Conservation (phyloP, 2,329 filamentous ascomycete species). For the Cercospora citrullina region DNA sequence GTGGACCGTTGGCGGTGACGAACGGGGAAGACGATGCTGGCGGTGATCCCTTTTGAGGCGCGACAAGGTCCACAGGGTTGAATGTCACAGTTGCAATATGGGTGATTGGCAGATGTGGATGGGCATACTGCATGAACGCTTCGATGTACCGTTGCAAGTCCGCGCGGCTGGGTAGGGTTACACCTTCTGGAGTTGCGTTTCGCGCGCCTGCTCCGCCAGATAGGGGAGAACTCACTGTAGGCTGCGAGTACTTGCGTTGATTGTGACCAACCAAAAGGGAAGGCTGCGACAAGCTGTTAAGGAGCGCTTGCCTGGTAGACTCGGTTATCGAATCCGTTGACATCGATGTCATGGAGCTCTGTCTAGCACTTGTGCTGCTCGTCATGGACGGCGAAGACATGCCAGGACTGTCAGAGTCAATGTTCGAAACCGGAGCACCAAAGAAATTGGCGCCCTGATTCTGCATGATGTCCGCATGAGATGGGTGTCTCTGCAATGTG, state of each 20-base stretch:
- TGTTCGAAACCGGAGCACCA: slow-evolving; percentile 59
- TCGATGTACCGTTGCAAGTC: slow-evolving; percentile 89
- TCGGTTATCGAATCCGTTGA: slow-evolving; percentile 68
- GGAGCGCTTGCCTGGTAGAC: slow-evolving; percentile 62
- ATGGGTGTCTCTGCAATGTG: slow-evolving; percentile 26
- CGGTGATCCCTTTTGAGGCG: slow-evolving; percentile 42
- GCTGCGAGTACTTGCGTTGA: slow-evolving; percentile 61
- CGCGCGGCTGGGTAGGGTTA: slow-evolving; percentile 71
- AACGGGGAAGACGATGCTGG: slow-evolving; percentile 37
- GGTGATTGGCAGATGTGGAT: slow-evolving; percentile 91
- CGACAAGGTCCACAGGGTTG: slow-evolving; percentile 69
- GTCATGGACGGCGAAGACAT: slow-evolving; percentile 68
- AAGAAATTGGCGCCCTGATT: slow-evolving; percentile 59
- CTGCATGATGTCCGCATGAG: slow-evolving; percentile 26
- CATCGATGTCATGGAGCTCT: slow-evolving; percentile 61
- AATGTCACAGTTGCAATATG: slow-evolving; percentile 91
- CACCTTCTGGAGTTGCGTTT: slow-evolving; percentile 40
- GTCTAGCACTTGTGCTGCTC: slow-evolving; percentile 57
- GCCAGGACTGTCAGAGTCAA: slow-evolving; percentile 66
- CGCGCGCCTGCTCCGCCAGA: slow-evolving; percentile 40
- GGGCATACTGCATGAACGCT: slow-evolving; percentile 88
- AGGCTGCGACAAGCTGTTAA: slow-evolving; percentile 62
- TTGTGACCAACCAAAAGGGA: slow-evolving; percentile 52
- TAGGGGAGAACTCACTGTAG: slow-evolving; percentile 56
- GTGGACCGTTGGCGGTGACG: slow-evolving; percentile 63